Base-by-base conservation (phyloP, 345 rosid species). In the Linum usitatissimum region DNA sequence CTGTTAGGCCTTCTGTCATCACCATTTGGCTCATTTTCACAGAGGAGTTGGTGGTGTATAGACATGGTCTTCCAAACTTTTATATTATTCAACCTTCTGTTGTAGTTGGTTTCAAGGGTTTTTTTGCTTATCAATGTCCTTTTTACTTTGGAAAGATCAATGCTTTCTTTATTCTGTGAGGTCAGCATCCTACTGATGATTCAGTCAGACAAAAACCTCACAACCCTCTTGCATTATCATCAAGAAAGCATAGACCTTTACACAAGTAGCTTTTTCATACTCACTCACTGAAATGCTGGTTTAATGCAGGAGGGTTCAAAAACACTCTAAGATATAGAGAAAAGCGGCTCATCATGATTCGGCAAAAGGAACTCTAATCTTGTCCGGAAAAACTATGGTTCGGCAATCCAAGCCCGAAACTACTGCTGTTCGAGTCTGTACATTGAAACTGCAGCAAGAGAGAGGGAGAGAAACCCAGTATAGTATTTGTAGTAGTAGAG, bases 281-380 rank as follows among this genome's bases (percentile, higher is more conserved):
- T 34, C 51, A 45, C 51, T 10, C 14, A 45, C 3, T 45, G 6
- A 15, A 2, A 55, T 55, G n/a, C 9, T 15, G 17, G 58, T 42
- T 3, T 58, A 28, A 28, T 57, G 55, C 81, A 81, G 86, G 78
- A 56, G 60, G 72, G 73, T 64, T 66, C 73, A 42, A 77, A 75
- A 74, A 75, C 73, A 21, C 39, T 61, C 38, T n/a, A 18, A 63
- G 70, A 56, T 65, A 39, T 73, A 68, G 67, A 9, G 8, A 45
- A 13, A 10, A 62, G 34, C 20, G 8, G 23, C 5, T 34, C 66
- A 57, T 68, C 67, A 38, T 67, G 57, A 34, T 34, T 34, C 17
- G 14, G 17, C 51, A 45, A 15, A 45, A 45, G 51, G 10, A 45
- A 13, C 17, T 10, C 51, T 10, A 7, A 45, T 6, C 15, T 14